These are phyloP conservation scores for Blastobotrys elegans DNA, from an alignment of 1,139 yeast genomes.

Conservation along the genomic window DNA sequence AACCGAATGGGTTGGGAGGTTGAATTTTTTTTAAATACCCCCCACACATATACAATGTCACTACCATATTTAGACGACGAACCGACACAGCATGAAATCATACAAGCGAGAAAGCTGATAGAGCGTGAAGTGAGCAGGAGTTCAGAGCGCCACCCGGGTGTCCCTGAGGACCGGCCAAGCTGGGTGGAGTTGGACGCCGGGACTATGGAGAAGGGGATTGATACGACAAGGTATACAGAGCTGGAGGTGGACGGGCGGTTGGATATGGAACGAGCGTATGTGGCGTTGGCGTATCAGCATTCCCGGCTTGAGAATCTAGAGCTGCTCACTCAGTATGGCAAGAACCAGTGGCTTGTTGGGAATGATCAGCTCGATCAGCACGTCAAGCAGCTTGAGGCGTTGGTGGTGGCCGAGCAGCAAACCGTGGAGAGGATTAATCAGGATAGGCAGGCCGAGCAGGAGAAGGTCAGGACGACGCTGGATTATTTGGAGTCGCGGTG, in stretches of 20 bases:
- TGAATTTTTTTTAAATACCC: no score
- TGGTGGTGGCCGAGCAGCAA: conserved; percentile 20
- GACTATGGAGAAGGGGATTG: conserved; percentile 31
- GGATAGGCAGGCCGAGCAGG: conserved; percentile 24
- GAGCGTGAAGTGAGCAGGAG: conserved; percentile 18
- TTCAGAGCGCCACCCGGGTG: conserved; percentile 11
- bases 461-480: conserved; percentile 24
- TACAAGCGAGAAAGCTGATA: conserved; percentile 19
- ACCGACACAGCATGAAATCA: conserved; percentile 21
- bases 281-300: conserved; percentile 29
- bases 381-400: conserved; percentile 23
- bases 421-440: conserved; percentile 24
- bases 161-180: conserved; percentile 10
- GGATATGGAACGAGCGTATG: conserved; percentile 24
- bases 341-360: conserved; percentile 34
- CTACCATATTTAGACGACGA: conserved; percentile 24
- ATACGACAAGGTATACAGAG: conserved; percentile 26
- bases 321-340: conserved; percentile 28
- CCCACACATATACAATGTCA: no score
- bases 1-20: background rate
- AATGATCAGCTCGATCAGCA: conserved; percentile 30
- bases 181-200: conserved; percentile 6
- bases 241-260: conserved; percentile 17
- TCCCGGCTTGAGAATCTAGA: conserved; percentile 29
- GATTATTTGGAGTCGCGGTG: conserved; percentile 27